Percentiles rank a stretch among this genome's conserved stretches.
Conservation (phyloP, 345 rosid genomes). For the Lenwebbia sp. region DNA sequence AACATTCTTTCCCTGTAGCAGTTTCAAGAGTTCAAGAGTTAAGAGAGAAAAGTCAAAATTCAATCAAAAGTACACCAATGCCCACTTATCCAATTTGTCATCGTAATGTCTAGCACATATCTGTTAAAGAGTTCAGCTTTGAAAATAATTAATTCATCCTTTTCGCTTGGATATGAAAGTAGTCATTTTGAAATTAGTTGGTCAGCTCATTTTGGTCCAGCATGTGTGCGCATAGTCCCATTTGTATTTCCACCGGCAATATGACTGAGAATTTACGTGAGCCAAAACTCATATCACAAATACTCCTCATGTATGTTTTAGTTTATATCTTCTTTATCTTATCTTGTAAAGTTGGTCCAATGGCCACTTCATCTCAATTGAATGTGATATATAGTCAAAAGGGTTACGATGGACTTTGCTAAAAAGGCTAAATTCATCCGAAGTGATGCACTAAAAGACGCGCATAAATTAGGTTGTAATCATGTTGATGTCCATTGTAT, state of each 20-base stretch:
- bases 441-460: not conserved
- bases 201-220: not conserved
- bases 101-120: not conserved
- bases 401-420: not conserved
- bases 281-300: not conserved
- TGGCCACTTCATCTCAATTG: not conserved
- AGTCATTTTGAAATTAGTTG: not conserved
- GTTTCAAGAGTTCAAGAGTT: not conserved
- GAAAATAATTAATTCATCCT: not conserved
- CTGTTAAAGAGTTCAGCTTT: rapidly evolving
- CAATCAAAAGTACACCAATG: not conserved
- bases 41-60: not conserved
- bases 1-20: not conserved
- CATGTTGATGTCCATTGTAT: too few relatives aligned
- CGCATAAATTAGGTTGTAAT: not conserved
- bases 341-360: not conserved
- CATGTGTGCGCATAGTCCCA: not conserved
- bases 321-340: not conserved
- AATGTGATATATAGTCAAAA: not conserved
- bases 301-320: not conserved
- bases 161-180: not conserved
- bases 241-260: not conserved
- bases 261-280: not conserved
- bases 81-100: not conserved
- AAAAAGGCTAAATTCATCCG: not conserved